These are phyloP conservation scores for Themeda triandra DNA, from an alignment of 176 grass and related monocot genomes.

Conservation along the genomic window DNA sequence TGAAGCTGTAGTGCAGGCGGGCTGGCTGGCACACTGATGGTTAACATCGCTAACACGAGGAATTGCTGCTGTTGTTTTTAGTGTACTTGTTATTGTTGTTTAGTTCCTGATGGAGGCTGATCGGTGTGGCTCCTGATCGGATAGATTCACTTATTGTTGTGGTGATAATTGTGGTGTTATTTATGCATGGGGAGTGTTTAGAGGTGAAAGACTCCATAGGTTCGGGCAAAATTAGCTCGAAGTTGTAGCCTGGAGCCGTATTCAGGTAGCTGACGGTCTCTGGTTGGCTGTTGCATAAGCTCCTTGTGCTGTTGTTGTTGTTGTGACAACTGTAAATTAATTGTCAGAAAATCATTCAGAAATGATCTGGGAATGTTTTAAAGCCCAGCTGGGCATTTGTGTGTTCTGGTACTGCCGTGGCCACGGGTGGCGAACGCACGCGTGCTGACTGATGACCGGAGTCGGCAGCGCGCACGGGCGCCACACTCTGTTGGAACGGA, in stretches of 20 bases:
- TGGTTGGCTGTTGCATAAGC: neutral
- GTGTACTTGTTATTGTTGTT: conserved; percentile 2
- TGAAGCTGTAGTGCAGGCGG: conserved; percentile 40
- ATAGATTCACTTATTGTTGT: conserved; percentile 29
- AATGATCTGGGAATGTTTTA: neutral
- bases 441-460: neutral
- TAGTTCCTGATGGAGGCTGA: conserved; percentile 42
- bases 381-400: neutral
- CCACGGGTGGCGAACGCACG: neutral
- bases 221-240: conserved; percentile 19
- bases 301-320: conserved; percentile 12
- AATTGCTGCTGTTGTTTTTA: conserved; percentile 26
- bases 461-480: neutral
- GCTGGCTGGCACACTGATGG: conserved; percentile 28
- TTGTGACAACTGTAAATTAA: conserved; percentile 47
- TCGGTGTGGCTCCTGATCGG: conserved; percentile 23
- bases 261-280: neutral
- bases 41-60: conserved; percentile 25
- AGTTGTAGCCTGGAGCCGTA: neutral
- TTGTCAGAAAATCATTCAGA: conserved; percentile 19
- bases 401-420: neutral
- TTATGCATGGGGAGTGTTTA: conserved; percentile 17
- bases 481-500: neutral
- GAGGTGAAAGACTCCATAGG: neutral
- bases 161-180: conserved; percentile 46